Percentiles rank a stretch among this genome's conserved stretches.
These are phyloP conservation scores for Fibroporia radiculosa DNA, from an alignment of 768 basidiomycete genomes.

Conservation along the genomic window DNA sequence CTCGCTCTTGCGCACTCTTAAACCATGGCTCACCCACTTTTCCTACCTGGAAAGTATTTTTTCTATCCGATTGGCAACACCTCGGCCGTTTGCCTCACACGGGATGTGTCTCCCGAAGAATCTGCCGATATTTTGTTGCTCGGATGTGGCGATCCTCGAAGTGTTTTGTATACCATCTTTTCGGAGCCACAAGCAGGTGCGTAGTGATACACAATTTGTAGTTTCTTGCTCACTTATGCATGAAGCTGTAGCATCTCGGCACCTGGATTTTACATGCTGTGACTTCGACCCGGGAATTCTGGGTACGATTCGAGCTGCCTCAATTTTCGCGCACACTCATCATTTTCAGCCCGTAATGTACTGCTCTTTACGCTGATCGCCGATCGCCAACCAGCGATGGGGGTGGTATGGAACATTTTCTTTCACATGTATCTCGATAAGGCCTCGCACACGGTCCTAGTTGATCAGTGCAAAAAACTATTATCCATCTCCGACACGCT, in stretches of 20 bases:
- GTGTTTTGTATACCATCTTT: conserved; percentile 12
- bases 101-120: conserved; percentile 39
- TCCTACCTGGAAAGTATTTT: conserved; percentile 36
- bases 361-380: conserved; percentile 9
- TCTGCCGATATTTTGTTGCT: conserved; percentile 36
- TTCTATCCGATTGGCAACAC: conserved; percentile 61
- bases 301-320: conserved; percentile 4
- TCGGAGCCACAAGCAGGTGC: neutral
- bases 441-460: neutral
- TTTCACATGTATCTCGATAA: conserved; percentile 12
- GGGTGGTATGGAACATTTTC: conserved; percentile 11
- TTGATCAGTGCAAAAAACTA: conserved; percentile 8
- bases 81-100: conserved; percentile 40
- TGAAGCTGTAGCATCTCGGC: neutral
- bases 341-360: conserved; percentile 11
- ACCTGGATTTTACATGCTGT: conserved; percentile 12
- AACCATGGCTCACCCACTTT: conserved; percentile 37
- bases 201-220: neutral
- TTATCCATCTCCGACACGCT: neutral
- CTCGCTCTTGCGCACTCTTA: neutral
- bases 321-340: neutral
- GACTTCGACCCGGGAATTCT: conserved; percentile 14
- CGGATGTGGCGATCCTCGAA: conserved; percentile 14
- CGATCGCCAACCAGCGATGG: neutral
- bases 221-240: neutral